Percentiles rank a stretch among this genome's conserved stretches.
phyloP scores from a whole-genome alignment of 2,329 filamentous ascomycete genomes.

The Sclerotinia subarctica region DNA sequence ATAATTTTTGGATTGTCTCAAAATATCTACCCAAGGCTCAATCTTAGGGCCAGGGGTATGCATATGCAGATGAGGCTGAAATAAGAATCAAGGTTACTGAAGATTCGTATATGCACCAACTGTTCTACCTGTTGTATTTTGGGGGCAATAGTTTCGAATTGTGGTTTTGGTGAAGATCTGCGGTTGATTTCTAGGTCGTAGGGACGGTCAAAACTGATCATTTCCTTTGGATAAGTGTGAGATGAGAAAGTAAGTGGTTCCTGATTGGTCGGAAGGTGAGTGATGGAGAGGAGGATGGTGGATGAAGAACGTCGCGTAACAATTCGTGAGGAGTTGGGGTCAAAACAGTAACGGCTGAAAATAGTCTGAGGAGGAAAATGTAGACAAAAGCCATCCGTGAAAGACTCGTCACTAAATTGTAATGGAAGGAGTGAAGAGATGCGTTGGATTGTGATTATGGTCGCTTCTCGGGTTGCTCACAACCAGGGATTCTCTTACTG shows the following conservation, averaged over 20 bases:
- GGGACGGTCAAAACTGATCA: neutral
- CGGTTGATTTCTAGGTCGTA: neutral
- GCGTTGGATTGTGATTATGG: neutral
- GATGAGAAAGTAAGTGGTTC: neutral
- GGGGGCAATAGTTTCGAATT: neutral
- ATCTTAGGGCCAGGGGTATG: slow-evolving; percentile 8
- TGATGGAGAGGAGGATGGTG: neutral
- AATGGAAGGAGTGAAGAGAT: neutral
- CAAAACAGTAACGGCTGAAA: neutral
- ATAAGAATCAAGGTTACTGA: neutral
- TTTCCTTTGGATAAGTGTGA: neutral
- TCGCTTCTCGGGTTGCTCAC: neutral
- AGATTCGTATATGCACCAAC: slow-evolving; percentile 1
- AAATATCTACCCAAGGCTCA: neutral
- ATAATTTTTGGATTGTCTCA: neutral
- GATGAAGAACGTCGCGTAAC: neutral
- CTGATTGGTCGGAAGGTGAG: neutral
- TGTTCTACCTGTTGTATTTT: neutral
- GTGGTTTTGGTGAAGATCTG: neutral
- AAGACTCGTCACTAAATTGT: neutral
- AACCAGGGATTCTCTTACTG: neutral
- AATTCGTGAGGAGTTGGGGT: neutral
- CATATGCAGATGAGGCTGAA: slow-evolving; percentile 5
- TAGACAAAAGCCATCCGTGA: neutral
- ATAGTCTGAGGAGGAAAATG: neutral